Evolutionary conservation across 805 yeast genomes (phyloP).

Genomic region (Metschnikowia lochheadii): DNA sequence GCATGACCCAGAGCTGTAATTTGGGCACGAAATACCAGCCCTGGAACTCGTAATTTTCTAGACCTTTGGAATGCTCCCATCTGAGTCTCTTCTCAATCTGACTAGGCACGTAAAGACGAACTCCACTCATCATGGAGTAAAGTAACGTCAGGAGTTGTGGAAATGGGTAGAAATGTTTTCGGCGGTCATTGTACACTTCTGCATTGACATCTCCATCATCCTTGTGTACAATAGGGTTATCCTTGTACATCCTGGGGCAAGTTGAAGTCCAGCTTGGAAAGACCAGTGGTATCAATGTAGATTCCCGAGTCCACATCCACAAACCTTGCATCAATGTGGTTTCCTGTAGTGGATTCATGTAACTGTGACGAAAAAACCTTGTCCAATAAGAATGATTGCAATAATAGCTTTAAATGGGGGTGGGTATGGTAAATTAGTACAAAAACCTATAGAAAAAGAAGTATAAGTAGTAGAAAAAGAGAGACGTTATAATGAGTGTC

Average conservation of each 20-base stretch:
- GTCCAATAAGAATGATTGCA: too few species aligned
- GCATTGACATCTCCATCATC: constrained; percentile 7
- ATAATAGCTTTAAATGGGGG: too few species aligned
- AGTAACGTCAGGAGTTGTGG: constrained; percentile 18
- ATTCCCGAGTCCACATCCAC: constrained; percentile 17
- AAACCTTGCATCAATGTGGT: constrained; percentile 17
- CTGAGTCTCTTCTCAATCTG: constrained; percentile 15
- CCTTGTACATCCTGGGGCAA: constrained; percentile 13
- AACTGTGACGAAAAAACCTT: too few species aligned
- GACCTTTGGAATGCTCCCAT: constrained; percentile 19
- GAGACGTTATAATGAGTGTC: too few species aligned
- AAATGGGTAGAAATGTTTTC: constrained; percentile 17
- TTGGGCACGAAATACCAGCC: constrained; percentile 17
- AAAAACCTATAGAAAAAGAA: too few species aligned
- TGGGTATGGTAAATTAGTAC: too few species aligned
- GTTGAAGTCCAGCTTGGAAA: constrained; percentile 11
- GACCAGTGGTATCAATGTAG: constrained; percentile 17
- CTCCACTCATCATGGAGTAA: constrained; percentile 18
- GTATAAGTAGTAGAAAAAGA: too few species aligned
- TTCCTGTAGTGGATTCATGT: constrained; percentile 9
- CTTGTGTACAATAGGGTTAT: constrained; percentile 12
- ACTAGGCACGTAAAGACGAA: constrained; percentile 17
- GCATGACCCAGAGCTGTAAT: constrained; percentile 20
- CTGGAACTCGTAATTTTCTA: constrained; percentile 7
- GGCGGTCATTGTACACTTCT: constrained; percentile 18